Base-by-base conservation (phyloP, 2,329 filamentous ascomycete species). In the Trichoderma brevicompactum region DNA sequence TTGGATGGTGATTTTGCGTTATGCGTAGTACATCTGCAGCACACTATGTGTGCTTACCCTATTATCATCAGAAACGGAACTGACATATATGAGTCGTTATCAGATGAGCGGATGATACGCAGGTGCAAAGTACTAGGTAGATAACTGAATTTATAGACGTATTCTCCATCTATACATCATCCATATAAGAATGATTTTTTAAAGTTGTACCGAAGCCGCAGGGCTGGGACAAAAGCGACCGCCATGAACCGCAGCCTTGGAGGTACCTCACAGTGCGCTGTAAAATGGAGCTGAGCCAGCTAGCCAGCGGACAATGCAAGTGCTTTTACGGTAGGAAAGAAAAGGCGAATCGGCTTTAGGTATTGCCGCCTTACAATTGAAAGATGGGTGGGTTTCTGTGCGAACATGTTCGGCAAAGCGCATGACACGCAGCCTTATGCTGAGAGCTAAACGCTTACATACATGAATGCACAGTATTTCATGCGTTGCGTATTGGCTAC, bases 331-430 rank as follows among this genome's bases (percentile, higher is more conserved):
- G 58, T 23, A 52, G 15, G 19, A 32, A 34, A 50, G 9, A 19
- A 44, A n/a, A 38, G 38, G n/a, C 59, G 59, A 43, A 36, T 36
- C 48, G 38, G 48, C 48, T 62, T 44, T 34, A 52, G 46, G 48
- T 36, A 43, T 52, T 52, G 28, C 46, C 19, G n/a, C 48, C 44
- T 19, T 36, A 17, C 13, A 28, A 28, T 28, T 28, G 23, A 28
- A 5, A 28, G 23, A 28, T 5, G 23, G 23, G 23, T 28, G 23
- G 23, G 23, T 28, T 28, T 28, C 23, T 28, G 23, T 28, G 23
- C 23, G 23, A 28, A 28, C 23, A 28, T 28, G 23, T 28, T 28
- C 23, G 23, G 23, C 23, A 5, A 2, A 28, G 23, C 23, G 23
- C 23, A 28, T 28, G 23, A 5, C 23, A 28, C 23, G 23, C 23